Evolutionary conservation across 768 basidiomycete genomes (phyloP), one percentile per base, ranked within the genome.

Genomic region (Tulasnella sp.): DNA sequence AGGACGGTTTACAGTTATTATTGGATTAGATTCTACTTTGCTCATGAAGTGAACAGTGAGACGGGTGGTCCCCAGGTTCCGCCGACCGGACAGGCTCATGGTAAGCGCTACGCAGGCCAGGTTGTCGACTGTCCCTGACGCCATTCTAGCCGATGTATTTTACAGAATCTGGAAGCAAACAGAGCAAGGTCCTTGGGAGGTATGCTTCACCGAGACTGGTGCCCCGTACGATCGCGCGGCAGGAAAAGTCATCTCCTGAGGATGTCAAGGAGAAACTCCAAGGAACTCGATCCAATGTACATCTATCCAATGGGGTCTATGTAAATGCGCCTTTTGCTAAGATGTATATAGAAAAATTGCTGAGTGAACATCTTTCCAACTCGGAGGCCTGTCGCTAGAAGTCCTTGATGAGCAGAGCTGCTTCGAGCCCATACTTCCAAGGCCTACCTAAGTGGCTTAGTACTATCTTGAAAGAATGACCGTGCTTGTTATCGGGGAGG

Each of bases 21-120:
- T 4, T 42, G 36, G 5, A 1, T 19, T 14, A 78, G 77, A 68
- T 78, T 78, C 27, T 78, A 78, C 71, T 78, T 21, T 27, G 77
- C 77, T 9, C 39, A 72, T 10, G 62, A 78, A 40, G 77, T 78
- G 3, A 71, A n/a, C 2, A 14, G 24, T 6, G 62, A 74, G 39
- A 52, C 52, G 1, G 77, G 77, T 39, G 62, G 71, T 3, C 36
- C 62, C 19, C 36, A 27, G 6, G 34, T 36, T 12, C 42, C 58
- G 19, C 71, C 62, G 34, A 52, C 39, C 36, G 24, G 36, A 6
- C 38, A 39, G 19, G 62, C 77, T 1, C 77, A 78, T 39, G 52
- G 52, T 52, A n/a, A 52, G 52, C 24, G 7, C 10, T 21, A 9
- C 2, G 52, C 52, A 10, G 14, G 24, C 8, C n/a, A 52, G 24